These are phyloP conservation scores for Fusarium solani-melongenae DNA, from an alignment of 2,329 filamentous ascomycete species.

Conservation along the genomic window DNA sequence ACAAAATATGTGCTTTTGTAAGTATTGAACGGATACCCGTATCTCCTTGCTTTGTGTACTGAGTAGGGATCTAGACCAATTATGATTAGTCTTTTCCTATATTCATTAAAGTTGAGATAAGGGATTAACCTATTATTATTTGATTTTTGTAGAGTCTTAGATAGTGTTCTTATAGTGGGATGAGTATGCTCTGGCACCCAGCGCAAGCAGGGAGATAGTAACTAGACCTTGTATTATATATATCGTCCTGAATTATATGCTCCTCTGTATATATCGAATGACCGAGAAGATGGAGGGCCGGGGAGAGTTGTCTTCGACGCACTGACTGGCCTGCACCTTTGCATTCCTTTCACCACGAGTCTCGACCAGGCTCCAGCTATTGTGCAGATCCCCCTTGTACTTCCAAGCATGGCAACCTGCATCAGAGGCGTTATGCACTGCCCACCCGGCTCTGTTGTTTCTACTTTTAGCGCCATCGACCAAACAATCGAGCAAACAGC, in stretches of 20 bases:
- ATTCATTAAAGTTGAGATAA: too few relatives aligned
- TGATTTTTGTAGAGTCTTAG: too few relatives aligned
- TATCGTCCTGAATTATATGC: neutral
- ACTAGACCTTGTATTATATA: neutral
- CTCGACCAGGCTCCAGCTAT: neutral
- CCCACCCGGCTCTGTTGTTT: neutral
- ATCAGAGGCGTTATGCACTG: slow-evolving; percentile 16
- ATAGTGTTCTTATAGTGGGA: too few relatives aligned
- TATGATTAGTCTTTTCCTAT: too few relatives aligned
- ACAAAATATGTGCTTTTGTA: neutral
- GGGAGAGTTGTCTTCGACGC: neutral
- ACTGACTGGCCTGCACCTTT: neutral
- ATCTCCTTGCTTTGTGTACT: neutral
- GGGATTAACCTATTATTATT: too few relatives aligned
- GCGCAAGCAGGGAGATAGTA: neutral
- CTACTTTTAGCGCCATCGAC: slow-evolving; percentile 9
- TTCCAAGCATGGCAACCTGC: neutral
- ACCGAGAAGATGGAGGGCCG: neutral
- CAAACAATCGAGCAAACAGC: slow-evolving; percentile 14
- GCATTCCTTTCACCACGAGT: neutral
- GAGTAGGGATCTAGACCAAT: too few relatives aligned
- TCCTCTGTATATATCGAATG: neutral
- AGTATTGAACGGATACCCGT: neutral
- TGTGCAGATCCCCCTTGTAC: neutral
- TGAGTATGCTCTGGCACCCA: too few relatives aligned